phyloP scores from a whole-genome alignment of 768 basidiomycete species.

The Tulasnella sp. region DNA sequence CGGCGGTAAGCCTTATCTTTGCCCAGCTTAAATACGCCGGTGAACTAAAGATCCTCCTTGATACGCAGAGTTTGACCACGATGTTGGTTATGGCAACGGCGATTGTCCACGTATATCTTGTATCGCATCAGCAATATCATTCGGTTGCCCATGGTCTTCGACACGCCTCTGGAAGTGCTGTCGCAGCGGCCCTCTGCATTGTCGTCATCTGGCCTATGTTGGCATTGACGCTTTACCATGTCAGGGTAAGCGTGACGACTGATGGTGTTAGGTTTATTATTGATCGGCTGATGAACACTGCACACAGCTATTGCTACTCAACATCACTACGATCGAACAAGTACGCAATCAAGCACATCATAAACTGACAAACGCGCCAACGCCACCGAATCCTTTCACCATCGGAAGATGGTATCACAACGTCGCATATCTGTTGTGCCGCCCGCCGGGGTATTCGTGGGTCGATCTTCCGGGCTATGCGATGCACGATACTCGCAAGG shows the following conservation, averaged over 20 bases:
- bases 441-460: constrained; percentile 74
- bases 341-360: constrained; percentile 80
- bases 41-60: not conserved
- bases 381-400: constrained; percentile 71
- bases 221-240: constrained; percentile 70
- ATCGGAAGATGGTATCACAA: constrained; percentile 68
- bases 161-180: constrained; percentile 60
- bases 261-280: not conserved
- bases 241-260: constrained; percentile 50
- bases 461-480: constrained; percentile 46
- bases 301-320: constrained; percentile 59
- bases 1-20: constrained; percentile 42
- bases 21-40: not conserved
- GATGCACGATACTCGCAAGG: constrained; percentile 57
- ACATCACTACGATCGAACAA: constrained; percentile 95
- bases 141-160: constrained; percentile 37
- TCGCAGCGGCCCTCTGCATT: constrained; percentile 62
- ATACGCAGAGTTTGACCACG: constrained; percentile 50
- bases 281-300: constrained; percentile 13
- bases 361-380: constrained; percentile 44
- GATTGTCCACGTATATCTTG: constrained; percentile 63
- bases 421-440: constrained; percentile 59
- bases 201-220: constrained; percentile 71
- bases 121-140: constrained; percentile 41
- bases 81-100: constrained; percentile 71